Evolutionary conservation across 2,329 filamentous ascomycete genomes (phyloP).

Genomic region (Sarocladium oryzae): DNA sequence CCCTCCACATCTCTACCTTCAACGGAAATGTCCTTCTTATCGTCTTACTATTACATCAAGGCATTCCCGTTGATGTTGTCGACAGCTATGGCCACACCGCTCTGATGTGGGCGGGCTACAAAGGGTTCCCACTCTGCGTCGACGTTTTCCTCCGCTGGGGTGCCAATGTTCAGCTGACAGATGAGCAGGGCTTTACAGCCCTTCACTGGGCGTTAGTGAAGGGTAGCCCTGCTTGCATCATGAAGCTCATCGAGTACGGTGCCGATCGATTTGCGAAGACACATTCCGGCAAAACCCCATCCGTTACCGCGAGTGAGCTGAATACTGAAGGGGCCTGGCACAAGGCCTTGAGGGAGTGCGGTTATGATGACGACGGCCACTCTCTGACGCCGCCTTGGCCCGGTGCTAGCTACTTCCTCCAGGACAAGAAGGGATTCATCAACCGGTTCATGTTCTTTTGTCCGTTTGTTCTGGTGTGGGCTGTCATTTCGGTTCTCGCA

Average conservation of each 20-base stretch:
- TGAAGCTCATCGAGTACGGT: slow-evolving; percentile 93
- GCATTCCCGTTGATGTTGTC: slow-evolving; percentile 85
- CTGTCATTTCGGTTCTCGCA: slow-evolving; percentile 65
- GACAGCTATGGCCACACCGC: slow-evolving; percentile 89
- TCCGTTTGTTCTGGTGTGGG: slow-evolving; percentile 72
- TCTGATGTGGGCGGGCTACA: slow-evolving; percentile 99
- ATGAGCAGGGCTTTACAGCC: slow-evolving; percentile 90
- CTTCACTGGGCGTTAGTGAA: slow-evolving; percentile 96
- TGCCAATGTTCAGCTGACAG: slow-evolving; percentile 81
- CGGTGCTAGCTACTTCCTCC: slow-evolving; percentile 62
- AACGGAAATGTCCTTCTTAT: slow-evolving; percentile 92
- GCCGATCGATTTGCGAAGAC: slow-evolving; percentile 90
- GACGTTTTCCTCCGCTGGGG: slow-evolving; percentile 93
- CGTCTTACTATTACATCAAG: slow-evolving; percentile 84
- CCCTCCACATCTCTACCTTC: slow-evolving; percentile 92
- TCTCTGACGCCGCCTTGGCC: slow-evolving; percentile 65
- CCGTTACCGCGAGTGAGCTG: slow-evolving; percentile 80
- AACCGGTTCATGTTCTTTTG: slow-evolving; percentile 84
- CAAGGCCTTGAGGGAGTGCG: slow-evolving; percentile 73
- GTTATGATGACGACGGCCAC: slow-evolving; percentile 74
- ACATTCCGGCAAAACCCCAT: slow-evolving; percentile 82
- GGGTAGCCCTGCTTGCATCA: slow-evolving; percentile 79
- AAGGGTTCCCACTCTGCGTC: slow-evolving; percentile 87
- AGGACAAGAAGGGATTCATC: slow-evolving; percentile 72
- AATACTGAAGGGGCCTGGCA: slow-evolving; percentile 80